Evolutionary conservation across 192 early-diverging fungal species (phyloP), one percentile per base, ranked within the genome.

Genomic region (Diversispora eburnea): DNA sequence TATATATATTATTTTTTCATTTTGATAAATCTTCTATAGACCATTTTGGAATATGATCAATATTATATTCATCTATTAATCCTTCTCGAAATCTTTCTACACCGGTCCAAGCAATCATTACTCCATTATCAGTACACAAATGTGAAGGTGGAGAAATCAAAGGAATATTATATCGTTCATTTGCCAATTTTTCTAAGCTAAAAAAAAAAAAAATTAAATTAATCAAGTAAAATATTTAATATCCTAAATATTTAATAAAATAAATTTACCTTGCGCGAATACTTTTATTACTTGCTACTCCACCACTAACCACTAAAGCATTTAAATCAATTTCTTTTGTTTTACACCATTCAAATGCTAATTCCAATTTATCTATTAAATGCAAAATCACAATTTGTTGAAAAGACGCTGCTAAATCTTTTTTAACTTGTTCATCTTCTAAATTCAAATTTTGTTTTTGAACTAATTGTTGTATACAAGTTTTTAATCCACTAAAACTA

Each of bases 41-140:
- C 92, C 92, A 93, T 75, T 84, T 86, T 67, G 90, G 92, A 62
- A 90, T 84, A 68, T 88, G 88, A 33, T 87, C 87, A 48, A 93
- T 88, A 46, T 83, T 84, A 81, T 91, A 93, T 45, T 84, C 78
- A 76, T 91, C 90, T 0, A 90, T 75, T 71, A 91, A 81, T 3
- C 90, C 88, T 19, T 70, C 72, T 61, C 83, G 81, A 68, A 88
- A 83, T 19, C 92, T 80, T 77, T 93, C 92, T 8, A 92, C 33
- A n/a, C 92, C 92, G 7, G 91, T 83, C 92, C 92, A 93, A 3
- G 92, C 92, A 79, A 93, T 86, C 92, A 93, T 93, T 39, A 89
- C 91, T 46, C 89, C 92, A 78, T 93, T 93, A 76, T 93, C 92
- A 4, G 92, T 89, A 74, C 92, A 93, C 65, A 91, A 77, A 6